Conservation (phyloP, 2,329 filamentous ascomycete species). For the Ramularia endophylla region DNA sequence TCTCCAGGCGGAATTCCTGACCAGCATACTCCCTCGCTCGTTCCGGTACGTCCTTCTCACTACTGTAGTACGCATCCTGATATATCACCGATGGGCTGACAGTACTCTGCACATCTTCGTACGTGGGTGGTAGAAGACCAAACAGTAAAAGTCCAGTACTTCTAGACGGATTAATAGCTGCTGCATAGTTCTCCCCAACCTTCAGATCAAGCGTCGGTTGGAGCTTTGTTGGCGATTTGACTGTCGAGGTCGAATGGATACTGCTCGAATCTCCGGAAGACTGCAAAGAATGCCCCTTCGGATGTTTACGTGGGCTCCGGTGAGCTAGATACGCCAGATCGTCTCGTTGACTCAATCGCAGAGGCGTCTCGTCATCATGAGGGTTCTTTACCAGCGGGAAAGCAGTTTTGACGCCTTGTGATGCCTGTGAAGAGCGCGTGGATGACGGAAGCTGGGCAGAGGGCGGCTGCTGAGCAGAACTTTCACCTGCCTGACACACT, state of each 20-base stretch:
- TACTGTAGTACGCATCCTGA: conserved; percentile 78
- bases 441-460: conserved; percentile 20
- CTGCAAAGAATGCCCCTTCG: conserved; percentile 3
- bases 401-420: conserved; percentile 47
- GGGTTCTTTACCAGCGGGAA: conserved; percentile 76
- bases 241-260: conserved; percentile 1
- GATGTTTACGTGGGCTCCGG: conserved; percentile 7
- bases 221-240: conserved; percentile 2
- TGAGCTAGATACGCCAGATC: conserved; percentile 15
- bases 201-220: conserved; percentile 2
- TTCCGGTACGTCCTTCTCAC: conserved; percentile 75
- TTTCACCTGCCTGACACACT: conserved; percentile 4
- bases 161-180: conserved; percentile 17
- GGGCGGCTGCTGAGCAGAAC: conserved; percentile 4
- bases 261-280: not conserved
- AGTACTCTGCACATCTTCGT: conserved; percentile 47
- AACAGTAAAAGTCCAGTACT: conserved; percentile 30
- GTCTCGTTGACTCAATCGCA: conserved; percentile 62
- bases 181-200: conserved; percentile 17
- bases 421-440: conserved; percentile 27
- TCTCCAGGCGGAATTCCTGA: conserved; percentile 71
- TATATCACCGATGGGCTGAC: conserved; percentile 68
- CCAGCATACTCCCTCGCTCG: conserved; percentile 78
- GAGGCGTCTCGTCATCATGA: conserved; percentile 55
- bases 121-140: conserved; percentile 36